A percentile compares a stretch with the other conserved stretches of the same genome.
Evolutionary conservation across 257 asterid genomes (phyloP).

Genomic region (Nyctanthes arbortristis): DNA sequence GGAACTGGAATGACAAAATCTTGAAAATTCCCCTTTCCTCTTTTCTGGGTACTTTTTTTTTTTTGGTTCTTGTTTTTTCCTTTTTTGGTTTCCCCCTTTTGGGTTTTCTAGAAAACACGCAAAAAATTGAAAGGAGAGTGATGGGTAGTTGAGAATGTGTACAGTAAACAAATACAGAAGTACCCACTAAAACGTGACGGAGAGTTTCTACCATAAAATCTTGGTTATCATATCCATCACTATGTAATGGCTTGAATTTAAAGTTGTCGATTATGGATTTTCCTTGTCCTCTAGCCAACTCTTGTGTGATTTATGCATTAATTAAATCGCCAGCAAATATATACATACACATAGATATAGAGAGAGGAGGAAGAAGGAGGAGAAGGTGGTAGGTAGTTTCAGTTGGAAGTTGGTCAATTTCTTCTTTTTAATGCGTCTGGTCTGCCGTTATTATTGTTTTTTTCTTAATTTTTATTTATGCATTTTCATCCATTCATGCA

Average conservation of each 20-base stretch:
- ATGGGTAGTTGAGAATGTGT: slow-evolving; percentile 34
- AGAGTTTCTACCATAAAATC: slow-evolving; percentile 21
- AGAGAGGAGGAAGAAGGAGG: slow-evolving; percentile 12
- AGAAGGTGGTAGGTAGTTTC: slow-evolving; percentile 44
- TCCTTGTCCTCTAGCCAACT: background rate
- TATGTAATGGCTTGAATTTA: slow-evolving; percentile 4
- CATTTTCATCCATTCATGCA: background rate
- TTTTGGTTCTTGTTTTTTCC: too few species aligned
- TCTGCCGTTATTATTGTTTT: background rate
- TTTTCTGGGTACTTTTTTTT: background rate
- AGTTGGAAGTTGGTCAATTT: slow-evolving; percentile 53
- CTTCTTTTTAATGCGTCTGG: background rate
- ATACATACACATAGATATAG: background rate
- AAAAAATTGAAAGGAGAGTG: slow-evolving; percentile 14
- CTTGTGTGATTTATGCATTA: slow-evolving; percentile 18
- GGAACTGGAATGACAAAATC: slow-evolving; percentile 23
- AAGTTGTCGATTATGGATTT: slow-evolving; percentile 25
- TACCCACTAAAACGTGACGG: slow-evolving; percentile 34
- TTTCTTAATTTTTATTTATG: background rate
- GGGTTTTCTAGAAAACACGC: slow-evolving; percentile 20
- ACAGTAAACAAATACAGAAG: slow-evolving; percentile 24
- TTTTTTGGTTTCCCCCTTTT: background rate
- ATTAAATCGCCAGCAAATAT: slow-evolving; percentile 25
- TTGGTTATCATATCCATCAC: background rate
- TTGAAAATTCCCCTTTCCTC: slow-evolving; percentile 15